A percentile compares a stretch with the other conserved stretches of the same genome.
Evolutionary conservation across 768 basidiomycete genomes (phyloP).

Genomic region (Russula vinacea): DNA sequence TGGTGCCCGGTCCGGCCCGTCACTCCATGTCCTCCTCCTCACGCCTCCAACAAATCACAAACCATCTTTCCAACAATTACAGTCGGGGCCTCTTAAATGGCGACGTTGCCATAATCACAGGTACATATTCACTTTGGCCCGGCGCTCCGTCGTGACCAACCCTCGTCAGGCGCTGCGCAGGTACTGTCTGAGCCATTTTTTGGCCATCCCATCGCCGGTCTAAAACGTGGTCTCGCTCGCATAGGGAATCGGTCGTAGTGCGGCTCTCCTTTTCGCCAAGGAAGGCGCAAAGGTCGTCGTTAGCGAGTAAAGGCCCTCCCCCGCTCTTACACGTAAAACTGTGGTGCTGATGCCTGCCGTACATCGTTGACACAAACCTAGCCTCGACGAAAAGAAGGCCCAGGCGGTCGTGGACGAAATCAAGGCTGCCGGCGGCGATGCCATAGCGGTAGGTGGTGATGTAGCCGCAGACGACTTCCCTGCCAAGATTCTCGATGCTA

Average conservation of each 20-base stretch:
- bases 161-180: constrained; percentile 65
- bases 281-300: constrained; percentile 87
- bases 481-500: constrained; percentile 69
- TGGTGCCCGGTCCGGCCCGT: neutral
- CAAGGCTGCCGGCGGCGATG: constrained; percentile 66
- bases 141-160: constrained; percentile 19
- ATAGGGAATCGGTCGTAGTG: constrained; percentile 75
- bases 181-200: no score
- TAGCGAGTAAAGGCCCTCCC: constrained; percentile 58
- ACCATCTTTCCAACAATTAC: constrained; percentile 56
- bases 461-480: constrained; percentile 84
- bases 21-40: constrained; percentile 33
- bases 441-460: constrained; percentile 72
- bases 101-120: constrained; percentile 85
- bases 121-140: constrained; percentile 41
- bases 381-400: constrained; percentile 71
- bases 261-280: constrained; percentile 73
- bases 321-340: constrained; percentile 14
- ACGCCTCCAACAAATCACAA: constrained; percentile 63
- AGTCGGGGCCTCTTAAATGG: constrained; percentile 61
- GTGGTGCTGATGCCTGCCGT: constrained; percentile 11
- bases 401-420: constrained; percentile 69
- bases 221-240: neutral
- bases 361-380: constrained; percentile 33
- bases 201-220: neutral